Evolutionary conservation across 129 eudicot species (phyloP).

Genomic region (Chrysanthemum makinoi): DNA sequence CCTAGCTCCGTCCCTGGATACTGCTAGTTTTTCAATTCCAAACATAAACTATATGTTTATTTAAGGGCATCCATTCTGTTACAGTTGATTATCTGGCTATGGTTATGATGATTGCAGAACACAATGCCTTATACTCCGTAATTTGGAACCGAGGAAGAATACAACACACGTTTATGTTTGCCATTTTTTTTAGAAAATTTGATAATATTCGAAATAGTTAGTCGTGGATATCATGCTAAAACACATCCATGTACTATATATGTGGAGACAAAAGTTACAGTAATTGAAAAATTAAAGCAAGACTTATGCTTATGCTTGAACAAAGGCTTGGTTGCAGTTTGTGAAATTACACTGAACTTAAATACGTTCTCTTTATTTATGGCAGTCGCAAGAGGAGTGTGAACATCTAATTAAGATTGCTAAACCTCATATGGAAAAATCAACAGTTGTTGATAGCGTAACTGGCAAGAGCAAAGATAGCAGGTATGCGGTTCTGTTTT

Average conservation of each 20-base stretch:
- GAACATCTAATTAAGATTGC: slow-evolving; percentile 10
- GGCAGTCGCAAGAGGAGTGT: slow-evolving; percentile 7
- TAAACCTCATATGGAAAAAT: slow-evolving; percentile 14
- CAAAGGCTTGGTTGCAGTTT: background rate
- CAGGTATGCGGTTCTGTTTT: background rate
- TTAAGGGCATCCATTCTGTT: no score
- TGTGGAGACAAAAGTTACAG: background rate
- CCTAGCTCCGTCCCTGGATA: no score
- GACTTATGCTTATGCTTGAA: background rate
- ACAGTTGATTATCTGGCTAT: no score
- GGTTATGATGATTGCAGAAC: no score
- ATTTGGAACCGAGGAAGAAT: no score
- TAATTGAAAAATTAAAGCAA: background rate
- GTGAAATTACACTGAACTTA: background rate
- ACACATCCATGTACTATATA: background rate
- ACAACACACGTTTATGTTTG: background rate
- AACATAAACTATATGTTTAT: no score
- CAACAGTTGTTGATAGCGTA: background rate
- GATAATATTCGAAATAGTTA: background rate
- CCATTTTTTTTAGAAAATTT: background rate
- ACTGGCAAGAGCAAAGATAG: slow-evolving; percentile 6
- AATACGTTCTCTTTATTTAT: background rate
- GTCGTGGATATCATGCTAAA: background rate
- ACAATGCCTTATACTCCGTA: no score
- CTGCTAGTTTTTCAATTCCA: no score